These are phyloP conservation scores for Salvia hispanica DNA, from an alignment of 257 asterid genomes.

Conservation along the genomic window DNA sequence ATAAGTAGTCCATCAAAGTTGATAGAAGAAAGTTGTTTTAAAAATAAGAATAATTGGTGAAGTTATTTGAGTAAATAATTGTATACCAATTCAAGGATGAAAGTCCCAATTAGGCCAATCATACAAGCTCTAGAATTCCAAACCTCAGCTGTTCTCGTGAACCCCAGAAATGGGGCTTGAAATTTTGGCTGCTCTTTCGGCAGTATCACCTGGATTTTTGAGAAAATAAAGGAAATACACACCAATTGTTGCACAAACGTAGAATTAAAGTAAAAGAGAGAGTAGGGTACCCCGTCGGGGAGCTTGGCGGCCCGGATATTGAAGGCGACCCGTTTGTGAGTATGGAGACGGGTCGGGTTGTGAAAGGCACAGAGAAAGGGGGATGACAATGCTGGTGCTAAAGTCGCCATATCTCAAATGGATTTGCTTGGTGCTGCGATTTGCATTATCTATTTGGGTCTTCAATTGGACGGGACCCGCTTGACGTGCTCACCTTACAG, in stretches of 20 bases:
- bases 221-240: no score
- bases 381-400: constrained; percentile 43
- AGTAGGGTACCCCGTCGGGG: constrained; percentile 80
- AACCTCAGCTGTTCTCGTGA: constrained; percentile 78
- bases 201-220: constrained; percentile 53
- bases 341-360: constrained; percentile 33
- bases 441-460: no score
- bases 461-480: no score
- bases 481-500: no score
- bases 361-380: constrained; percentile 40
- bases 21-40: no score
- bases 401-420: constrained; percentile 35
- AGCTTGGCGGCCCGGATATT: constrained; percentile 72
- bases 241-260: background rate
- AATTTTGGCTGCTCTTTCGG: constrained; percentile 76
- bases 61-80: no score
- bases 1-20: no score
- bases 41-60: no score
- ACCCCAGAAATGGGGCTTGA: constrained; percentile 67
- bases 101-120: constrained; percentile 72
- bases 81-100: constrained; percentile 76
- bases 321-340: constrained; percentile 43
- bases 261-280: background rate
- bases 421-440: no score
- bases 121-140: constrained; percentile 95